phyloP scores from a whole-genome alignment of 495 filamentous ascomycete species.

The Trichocladium antarcticum region DNA sequence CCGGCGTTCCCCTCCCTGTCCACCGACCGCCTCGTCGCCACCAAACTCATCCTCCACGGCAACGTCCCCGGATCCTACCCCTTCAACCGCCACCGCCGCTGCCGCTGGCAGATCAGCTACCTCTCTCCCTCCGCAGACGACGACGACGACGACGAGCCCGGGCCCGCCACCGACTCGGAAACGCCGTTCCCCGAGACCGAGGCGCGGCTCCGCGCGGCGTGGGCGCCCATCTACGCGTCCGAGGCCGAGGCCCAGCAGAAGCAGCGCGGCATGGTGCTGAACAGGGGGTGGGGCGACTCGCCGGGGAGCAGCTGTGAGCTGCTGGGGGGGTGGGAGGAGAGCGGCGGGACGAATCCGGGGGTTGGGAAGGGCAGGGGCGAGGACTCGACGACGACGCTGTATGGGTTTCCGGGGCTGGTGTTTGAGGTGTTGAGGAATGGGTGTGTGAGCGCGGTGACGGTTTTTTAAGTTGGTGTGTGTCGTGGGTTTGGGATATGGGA shows the following conservation, averaged over 20 bases:
- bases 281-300: constrained; percentile 82
- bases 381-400: constrained; percentile 75
- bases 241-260: constrained; percentile 49
- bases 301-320: constrained; percentile 85
- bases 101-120: constrained; percentile 71
- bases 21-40: constrained; percentile 60
- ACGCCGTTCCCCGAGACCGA: constrained; percentile 62
- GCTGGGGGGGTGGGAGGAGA: constrained; percentile 82
- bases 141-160: too few relatives aligned
- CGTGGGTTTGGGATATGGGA: background rate
- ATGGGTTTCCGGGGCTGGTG: constrained; percentile 83
- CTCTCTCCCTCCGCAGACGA: constrained; percentile 17
- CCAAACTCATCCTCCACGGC: constrained; percentile 81
- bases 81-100: constrained; percentile 88
- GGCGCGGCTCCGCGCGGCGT: constrained; percentile 53
- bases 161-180: constrained; percentile 60
- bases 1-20: constrained; percentile 28
- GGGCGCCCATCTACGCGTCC: constrained; percentile 54
- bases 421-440: constrained; percentile 95
- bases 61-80: constrained; percentile 94
- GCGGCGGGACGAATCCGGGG: constrained; percentile 27
- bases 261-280: constrained; percentile 75
- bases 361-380: constrained; percentile 35
- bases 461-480: constrained; percentile 36
- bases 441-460: constrained; percentile 77